Evolutionary conservation across 805 yeast species (phyloP).

Genomic region (Candida ipomoeae): DNA sequence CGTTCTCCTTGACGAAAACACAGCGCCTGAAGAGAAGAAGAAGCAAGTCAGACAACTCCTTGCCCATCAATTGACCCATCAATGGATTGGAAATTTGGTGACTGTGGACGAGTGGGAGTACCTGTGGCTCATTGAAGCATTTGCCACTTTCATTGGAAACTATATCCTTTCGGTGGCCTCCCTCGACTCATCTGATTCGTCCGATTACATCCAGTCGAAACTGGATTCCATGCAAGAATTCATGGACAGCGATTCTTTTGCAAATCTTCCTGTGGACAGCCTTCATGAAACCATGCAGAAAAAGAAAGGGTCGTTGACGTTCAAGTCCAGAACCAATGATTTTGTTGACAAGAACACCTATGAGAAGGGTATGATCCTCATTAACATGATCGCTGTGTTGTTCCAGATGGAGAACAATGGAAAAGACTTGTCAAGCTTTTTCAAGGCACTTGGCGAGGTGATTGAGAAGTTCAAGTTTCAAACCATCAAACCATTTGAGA

Average conservation of each 20-base stretch:
- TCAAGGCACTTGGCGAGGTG: constrained; percentile 34
- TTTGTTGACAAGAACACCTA: constrained; percentile 51
- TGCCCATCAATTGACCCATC: constrained; percentile 73
- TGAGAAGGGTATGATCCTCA: constrained; percentile 55
- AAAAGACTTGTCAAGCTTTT: constrained; percentile 27
- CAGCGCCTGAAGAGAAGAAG: constrained; percentile 22
- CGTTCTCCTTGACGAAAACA: constrained; percentile 23
- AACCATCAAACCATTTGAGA: constrained; percentile 45
- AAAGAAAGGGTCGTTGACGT: constrained; percentile 22
- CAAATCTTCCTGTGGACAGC: constrained; percentile 27
- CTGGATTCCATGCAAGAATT: constrained; percentile 23
- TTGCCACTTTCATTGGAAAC: constrained; percentile 71
- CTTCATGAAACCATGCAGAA: constrained; percentile 30
- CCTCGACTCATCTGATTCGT: constrained; percentile 12
- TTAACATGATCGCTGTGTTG: constrained; percentile 49
- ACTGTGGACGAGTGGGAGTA: constrained; percentile 65
- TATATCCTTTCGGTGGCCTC: constrained; percentile 28
- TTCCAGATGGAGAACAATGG: constrained; percentile 28
- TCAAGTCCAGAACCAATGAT: constrained; percentile 31
- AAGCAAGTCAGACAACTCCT: constrained; percentile 49
- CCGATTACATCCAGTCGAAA: constrained; percentile 13
- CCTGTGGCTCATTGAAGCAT: constrained; percentile 73
- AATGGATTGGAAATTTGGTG: constrained; percentile 71
- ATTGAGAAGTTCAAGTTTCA: constrained; percentile 31
- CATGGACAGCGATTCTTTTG: constrained; percentile 35